A percentile compares a stretch with the other conserved stretches of the same genome.
Conservation (phyloP, 1,284 basidiomycete species). For the Microbotryomycetes sp. region DNA sequence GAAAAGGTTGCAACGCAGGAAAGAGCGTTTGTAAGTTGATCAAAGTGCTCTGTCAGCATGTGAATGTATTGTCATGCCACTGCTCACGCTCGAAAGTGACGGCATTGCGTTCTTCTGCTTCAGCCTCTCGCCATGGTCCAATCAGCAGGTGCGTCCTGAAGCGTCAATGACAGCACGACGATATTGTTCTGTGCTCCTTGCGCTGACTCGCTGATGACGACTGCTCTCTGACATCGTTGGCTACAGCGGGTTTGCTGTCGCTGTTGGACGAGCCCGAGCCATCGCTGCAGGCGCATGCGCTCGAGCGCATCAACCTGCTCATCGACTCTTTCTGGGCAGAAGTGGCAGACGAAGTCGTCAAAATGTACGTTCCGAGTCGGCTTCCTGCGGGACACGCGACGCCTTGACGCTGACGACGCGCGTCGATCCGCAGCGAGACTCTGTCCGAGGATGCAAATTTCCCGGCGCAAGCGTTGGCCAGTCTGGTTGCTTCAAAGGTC, state of each 20-base stretch:
- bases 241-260: conserved; percentile 64
- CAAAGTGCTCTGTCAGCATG: no score
- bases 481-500: conserved; percentile 85
- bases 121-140: conserved; percentile 13
- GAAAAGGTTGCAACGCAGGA: no score
- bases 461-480: conserved; percentile 68
- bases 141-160: conserved; percentile 17
- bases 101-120: not conserved
- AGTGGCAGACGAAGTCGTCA: conserved; percentile 84
- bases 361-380: conserved; percentile 52
- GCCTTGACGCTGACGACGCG: conserved; percentile 27
- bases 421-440: conserved; percentile 57
- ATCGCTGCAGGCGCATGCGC: conserved; percentile 79
- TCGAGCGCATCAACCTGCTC: conserved; percentile 68
- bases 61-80: no score
- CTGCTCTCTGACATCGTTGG: not conserved
- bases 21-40: no score
- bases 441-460: conserved; percentile 71
- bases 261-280: conserved; percentile 79
- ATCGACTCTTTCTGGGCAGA: conserved; percentile 95
- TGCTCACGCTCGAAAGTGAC: no score
- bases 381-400: not conserved
- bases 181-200: no score
- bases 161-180: no score
- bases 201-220: no score